Conservation (phyloP, 148 eudicot species). For the Cornus controversa region DNA sequence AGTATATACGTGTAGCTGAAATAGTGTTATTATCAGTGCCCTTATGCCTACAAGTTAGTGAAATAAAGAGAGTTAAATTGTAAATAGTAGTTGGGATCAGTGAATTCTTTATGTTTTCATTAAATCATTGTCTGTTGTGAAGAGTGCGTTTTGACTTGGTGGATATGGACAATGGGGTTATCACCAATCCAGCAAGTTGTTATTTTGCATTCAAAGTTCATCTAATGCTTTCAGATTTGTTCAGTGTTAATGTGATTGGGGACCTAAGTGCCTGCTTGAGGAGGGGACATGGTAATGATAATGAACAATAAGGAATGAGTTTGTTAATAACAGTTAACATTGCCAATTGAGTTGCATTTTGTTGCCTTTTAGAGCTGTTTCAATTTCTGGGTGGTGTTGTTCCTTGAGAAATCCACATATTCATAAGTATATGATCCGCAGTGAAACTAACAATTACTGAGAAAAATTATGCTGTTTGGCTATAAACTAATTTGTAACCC, state of each 20-base stretch:
- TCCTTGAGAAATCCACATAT: background rate
- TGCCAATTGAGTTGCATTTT: background rate
- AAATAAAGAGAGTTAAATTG: constrained; percentile 3
- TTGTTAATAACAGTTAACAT: background rate
- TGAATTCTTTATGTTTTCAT: background rate
- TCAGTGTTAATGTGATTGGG: background rate
- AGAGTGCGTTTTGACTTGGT: background rate
- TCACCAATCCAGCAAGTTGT: background rate
- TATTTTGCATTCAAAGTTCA: background rate
- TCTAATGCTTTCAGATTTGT: background rate
- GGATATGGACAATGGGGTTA: background rate
- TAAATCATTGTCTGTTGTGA: background rate
- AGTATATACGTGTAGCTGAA: background rate
- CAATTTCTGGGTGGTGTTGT: background rate
- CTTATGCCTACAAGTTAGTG: background rate
- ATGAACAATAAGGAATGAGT: background rate
- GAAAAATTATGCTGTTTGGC: background rate
- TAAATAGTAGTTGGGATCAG: constrained; percentile 6
- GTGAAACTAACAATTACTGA: background rate
- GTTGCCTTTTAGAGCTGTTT: background rate
- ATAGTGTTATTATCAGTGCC: background rate
- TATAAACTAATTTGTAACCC: background rate
- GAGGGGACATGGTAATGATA: background rate
- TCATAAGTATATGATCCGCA: background rate
- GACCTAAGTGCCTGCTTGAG: background rate